Evolutionary conservation across 257 asterid species (phyloP), one percentile per base, ranked within the genome.

Genomic region (Penstemon barbatus): DNA sequence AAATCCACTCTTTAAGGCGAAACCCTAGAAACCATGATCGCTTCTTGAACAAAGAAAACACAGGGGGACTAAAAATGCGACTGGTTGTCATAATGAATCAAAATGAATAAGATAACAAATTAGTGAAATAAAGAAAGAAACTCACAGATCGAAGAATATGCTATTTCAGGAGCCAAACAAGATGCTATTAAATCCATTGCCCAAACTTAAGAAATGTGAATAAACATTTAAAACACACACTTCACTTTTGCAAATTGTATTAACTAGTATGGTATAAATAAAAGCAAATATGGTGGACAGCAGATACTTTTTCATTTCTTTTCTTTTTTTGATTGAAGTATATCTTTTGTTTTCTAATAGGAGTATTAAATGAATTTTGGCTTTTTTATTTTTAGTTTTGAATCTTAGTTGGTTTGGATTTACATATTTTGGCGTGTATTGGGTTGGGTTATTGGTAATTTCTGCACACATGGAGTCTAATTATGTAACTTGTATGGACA

Each of bases 141-240:
- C 88, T 83, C 76, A 75, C 85, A 74, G 86, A 84, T 81, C 89
- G 83, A 79, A 68, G 74, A 81, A 71, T 41, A 62, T 62, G 74
- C 68, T 62, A 19, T 41, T 59, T 50, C 71, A 63, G 79, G 68
- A 64, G 64, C 80, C 75, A 74, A 60, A 71, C 38, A 40, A 65
- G 74, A 60, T 45, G 73, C 57, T 76, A 36, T 76, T 43, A 73
- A 80, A 73, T 81, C 84, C 89, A 79, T 81, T 74, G 72, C 74
- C 78, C 73, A 55, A 68, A 68, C 72, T 71, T 52, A 33, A 63
- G 74, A 73, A 68, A 71, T 71, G 61, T 45, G 63, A 77, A 74
- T 64, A 54, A 71, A 73, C 66, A 74, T 79, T 75, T 74, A 58
- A 54, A 73, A 52, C 69, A 72, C 75, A 65, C 46, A 52, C 56